These are phyloP conservation scores for Cronartium quercuum DNA, from an alignment of 1,284 basidiomycete species.

Conservation along the genomic window DNA sequence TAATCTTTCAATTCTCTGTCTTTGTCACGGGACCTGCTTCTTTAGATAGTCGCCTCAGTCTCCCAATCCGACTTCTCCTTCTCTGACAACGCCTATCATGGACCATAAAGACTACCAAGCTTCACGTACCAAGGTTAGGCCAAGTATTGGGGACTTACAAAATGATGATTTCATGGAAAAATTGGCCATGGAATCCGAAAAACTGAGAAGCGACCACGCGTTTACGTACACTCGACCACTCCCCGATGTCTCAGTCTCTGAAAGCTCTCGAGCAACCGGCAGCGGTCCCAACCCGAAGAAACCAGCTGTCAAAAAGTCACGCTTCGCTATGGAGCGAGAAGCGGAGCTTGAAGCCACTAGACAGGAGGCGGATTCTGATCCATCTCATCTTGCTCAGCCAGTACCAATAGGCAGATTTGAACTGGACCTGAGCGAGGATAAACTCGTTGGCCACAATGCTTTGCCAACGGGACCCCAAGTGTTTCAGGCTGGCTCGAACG, in stretches of 20 bases:
- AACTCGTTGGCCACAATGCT: neutral
- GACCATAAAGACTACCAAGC: too few species aligned
- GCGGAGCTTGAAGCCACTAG: neutral
- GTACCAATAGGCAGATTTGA: constrained; percentile 24
- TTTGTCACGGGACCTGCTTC: too few species aligned
- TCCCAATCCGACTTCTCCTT: too few species aligned
- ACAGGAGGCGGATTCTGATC: neutral
- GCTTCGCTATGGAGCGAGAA: constrained; percentile 26
- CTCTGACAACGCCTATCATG: too few species aligned
- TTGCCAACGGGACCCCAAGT: neutral
- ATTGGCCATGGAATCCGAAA: constrained; percentile 11
- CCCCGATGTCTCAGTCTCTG: neutral
- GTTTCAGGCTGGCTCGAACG: neutral
- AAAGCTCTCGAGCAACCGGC: neutral
- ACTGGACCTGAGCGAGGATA: constrained; percentile 9
- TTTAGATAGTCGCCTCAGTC: too few species aligned
- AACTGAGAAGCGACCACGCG: neutral
- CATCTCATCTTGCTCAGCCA: neutral
- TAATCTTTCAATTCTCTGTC: too few species aligned
- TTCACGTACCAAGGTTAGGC: neutral
- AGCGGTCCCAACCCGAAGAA: neutral
- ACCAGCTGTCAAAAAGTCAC: constrained; percentile 5
- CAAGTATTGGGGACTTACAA: constrained; percentile 16
- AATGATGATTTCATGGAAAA: constrained; percentile 29
- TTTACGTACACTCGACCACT: neutral